Evolutionary conservation across 73 alveolate species (phyloP), one percentile per base, ranked within the genome.

Genomic region (Paramecium pentaurelia): DNA sequence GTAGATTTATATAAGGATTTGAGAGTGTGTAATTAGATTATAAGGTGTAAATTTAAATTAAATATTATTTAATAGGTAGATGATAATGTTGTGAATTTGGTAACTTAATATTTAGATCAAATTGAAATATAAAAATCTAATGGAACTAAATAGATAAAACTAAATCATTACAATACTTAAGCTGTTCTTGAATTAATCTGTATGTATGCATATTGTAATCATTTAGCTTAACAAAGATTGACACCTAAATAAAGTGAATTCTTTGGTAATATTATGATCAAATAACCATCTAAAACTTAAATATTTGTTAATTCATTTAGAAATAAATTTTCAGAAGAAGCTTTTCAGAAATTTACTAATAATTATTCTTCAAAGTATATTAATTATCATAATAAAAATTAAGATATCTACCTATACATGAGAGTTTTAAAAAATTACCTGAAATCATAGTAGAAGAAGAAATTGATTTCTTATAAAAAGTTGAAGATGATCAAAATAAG

Each of bases 1-100:
- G 91, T 16, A 18, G 75, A 80, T 80, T 45, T 47, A 80, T 80
- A 27, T 2, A 80, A 44, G 91, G 73, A 8, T 80, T 80, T 22
- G 71, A 80, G 16, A 32, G 9, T 42, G 45, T 80, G 6, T 30
- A 80, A 12, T 49, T 80, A 27, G 75, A 80, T 80, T 42, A 80
- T 80, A 44, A 49, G 45, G 75, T 80, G 58, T 14, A 20, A 38
- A 30, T 12, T 34, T 12, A 71, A 37, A 12, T 47, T 1, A 12
- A 68, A 20, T 20, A 18, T 18, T 54, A 54, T 22, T 28, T 12
- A 11, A 64, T 64, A 64, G 84, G 42, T 64, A 10, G 49, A 64
- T 64, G 51, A 64, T 1, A 6, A 64, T 25, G 42, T 34, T 28
- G 42, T 32, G 12, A 64, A 64, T 64, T 64, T 64, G 28, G 47